Percentiles rank a stretch among this genome's conserved stretches.
Evolutionary conservation across 2,329 filamentous ascomycete genomes (phyloP).

Genomic region (Rachicladosporium sp.): DNA sequence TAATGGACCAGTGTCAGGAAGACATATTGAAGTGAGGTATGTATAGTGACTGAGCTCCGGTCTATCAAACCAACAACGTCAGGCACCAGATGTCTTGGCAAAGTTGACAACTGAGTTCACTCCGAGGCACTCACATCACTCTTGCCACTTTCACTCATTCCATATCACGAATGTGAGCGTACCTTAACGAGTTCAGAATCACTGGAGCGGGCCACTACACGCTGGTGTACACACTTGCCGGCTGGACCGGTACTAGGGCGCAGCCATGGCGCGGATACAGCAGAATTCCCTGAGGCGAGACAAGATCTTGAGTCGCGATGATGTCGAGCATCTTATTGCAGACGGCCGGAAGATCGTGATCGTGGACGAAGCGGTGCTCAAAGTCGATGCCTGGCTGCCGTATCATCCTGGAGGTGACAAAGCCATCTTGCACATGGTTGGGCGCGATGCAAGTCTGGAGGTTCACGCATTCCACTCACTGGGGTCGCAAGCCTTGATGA

Average conservation of each 20-base stretch:
- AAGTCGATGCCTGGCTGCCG: constrained; percentile 74
- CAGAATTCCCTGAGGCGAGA: constrained; percentile 10
- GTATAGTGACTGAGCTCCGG: too few relatives aligned
- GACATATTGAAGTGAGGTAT: too few relatives aligned
- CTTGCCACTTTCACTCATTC: too few relatives aligned
- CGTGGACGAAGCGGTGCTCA: constrained; percentile 67
- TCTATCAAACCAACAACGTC: too few relatives aligned
- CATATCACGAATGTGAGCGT: too few relatives aligned
- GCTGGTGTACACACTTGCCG: too few relatives aligned
- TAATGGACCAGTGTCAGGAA: too few relatives aligned
- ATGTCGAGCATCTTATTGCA: constrained; percentile 70
- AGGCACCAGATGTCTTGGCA: too few relatives aligned
- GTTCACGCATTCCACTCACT: constrained; percentile 85
- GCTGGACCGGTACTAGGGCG: neutral
- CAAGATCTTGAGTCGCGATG: constrained; percentile 14
- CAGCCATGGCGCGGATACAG: constrained; percentile 9
- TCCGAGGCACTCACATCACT: too few relatives aligned
- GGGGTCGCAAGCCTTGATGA: constrained; percentile 65
- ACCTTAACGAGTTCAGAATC: too few relatives aligned
- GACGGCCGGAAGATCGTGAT: constrained; percentile 71
- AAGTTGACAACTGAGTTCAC: too few relatives aligned
- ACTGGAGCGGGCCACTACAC: too few relatives aligned
- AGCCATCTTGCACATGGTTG: constrained; percentile 81
- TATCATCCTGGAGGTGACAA: constrained; percentile 90
- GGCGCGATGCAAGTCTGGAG: constrained; percentile 65